Evolutionary conservation across 148 eudicot species (phyloP).

Genomic region (Rhododendron ovatum): DNA sequence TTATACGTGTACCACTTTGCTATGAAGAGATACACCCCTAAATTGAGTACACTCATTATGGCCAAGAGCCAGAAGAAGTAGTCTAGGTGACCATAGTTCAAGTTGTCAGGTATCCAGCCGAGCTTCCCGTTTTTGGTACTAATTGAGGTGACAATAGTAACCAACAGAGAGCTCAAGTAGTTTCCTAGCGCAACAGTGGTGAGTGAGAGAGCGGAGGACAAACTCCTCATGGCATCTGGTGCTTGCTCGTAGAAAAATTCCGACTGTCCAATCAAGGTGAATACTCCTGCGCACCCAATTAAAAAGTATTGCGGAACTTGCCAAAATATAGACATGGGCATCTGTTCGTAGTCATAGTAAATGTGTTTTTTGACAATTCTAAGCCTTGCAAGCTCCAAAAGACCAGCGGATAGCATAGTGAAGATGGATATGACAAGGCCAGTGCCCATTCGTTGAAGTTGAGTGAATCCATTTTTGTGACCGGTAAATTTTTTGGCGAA

Average conservation of each 20-base stretch:
- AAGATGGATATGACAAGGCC: conserved; percentile 55
- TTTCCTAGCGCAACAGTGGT: conserved; percentile 37
- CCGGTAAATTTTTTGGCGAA: conserved; percentile 40
- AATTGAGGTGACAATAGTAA: conserved; percentile 34
- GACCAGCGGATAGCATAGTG: conserved; percentile 41
- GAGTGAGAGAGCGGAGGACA: conserved; percentile 49
- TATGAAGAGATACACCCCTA: conserved; percentile 33
- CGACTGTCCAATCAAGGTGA: conserved; percentile 46
- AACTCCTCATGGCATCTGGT: conserved; percentile 63
- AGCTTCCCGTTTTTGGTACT: conserved; percentile 39
- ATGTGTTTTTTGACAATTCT: conserved; percentile 17
- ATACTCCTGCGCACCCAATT: conserved; percentile 53
- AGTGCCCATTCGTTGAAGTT: conserved; percentile 50
- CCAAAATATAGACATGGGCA: conserved; percentile 41
- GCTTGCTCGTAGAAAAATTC: conserved; percentile 63
- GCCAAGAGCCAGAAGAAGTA: conserved; percentile 62
- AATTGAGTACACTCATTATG: conserved; percentile 38
- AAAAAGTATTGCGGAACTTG: conserved; percentile 55
- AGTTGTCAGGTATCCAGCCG: conserved; percentile 56
- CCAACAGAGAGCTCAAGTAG: conserved; percentile 48
- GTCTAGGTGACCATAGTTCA: conserved; percentile 48
- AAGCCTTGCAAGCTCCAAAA: conserved; percentile 39
- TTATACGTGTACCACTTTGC: conserved; percentile 45
- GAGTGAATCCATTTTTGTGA: conserved; percentile 39
- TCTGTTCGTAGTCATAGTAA: neutral